Percentiles rank a stretch among this genome's conserved stretches.
Evolutionary conservation across 441 rosid genomes (phyloP).

Genomic region (Breynia disticha): DNA sequence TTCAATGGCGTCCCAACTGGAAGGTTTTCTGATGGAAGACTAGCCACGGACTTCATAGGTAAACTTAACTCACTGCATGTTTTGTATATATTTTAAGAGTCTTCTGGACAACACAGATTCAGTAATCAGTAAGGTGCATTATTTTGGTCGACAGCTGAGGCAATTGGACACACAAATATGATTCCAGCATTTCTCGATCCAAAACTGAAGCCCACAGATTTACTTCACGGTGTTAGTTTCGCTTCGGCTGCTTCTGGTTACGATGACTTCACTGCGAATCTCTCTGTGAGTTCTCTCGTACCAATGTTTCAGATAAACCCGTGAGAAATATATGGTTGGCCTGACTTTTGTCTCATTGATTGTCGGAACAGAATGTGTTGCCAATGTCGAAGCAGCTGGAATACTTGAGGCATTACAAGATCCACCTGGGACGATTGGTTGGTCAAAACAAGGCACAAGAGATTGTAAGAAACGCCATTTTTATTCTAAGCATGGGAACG

Average conservation of each 20-base stretch:
- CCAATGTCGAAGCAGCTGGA: constrained; percentile 44
- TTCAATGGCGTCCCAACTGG: constrained; percentile 52
- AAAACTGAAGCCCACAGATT: constrained; percentile 30
- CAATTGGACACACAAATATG: constrained; percentile 41
- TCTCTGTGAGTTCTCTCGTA: constrained; percentile 41
- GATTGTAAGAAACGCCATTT: constrained; percentile 35
- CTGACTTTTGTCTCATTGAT: neutral
- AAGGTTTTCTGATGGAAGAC: constrained; percentile 61
- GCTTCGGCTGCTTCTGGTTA: constrained; percentile 92
- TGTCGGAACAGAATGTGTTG: constrained; percentile 44
- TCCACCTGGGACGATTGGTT: constrained; percentile 35
- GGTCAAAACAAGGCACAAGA: constrained; percentile 42
- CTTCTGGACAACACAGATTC: too few relatives aligned
- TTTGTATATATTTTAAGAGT: too few relatives aligned
- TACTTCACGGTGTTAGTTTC: constrained; percentile 69
- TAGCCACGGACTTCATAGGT: constrained; percentile 76
- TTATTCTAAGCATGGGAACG: constrained; percentile 65
- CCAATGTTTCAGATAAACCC: too few relatives aligned
- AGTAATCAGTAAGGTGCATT: too few relatives aligned
- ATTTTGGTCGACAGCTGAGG: constrained; percentile 33
- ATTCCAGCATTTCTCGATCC: constrained; percentile 68
- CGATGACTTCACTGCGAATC: constrained; percentile 71
- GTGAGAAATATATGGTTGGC: too few relatives aligned
- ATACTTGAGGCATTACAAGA: constrained; percentile 57
- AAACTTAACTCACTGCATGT: neutral